phyloP scores from a whole-genome alignment of 257 asterid species.

The Scutellaria barbata region DNA sequence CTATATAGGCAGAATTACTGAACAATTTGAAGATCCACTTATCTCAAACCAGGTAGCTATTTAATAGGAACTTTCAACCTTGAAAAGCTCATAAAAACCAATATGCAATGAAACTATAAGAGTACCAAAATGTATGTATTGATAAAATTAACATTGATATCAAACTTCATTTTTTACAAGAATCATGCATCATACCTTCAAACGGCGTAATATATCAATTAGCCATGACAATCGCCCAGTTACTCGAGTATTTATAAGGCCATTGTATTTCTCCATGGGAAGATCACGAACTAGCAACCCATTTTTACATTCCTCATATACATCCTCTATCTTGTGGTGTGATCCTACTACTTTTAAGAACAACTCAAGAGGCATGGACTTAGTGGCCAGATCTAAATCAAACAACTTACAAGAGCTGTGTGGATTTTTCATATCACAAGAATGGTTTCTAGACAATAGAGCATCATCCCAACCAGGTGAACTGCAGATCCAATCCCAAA shows the following conservation, averaged over 20 bases:
- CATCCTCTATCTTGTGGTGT: slow-evolving; percentile 64
- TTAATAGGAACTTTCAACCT: not conserved
- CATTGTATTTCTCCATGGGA: slow-evolving; percentile 61
- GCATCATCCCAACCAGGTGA: slow-evolving; percentile 61
- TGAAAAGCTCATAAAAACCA: slow-evolving; percentile 23
- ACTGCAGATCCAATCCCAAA: slow-evolving; percentile 71
- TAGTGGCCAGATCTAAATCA: slow-evolving; percentile 66
- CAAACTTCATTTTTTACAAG: slow-evolving; percentile 14
- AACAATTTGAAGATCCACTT: slow-evolving; percentile 27
- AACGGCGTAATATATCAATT: slow-evolving; percentile 70
- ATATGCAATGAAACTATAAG: not conserved
- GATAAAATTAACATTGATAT: slow-evolving; percentile 22
- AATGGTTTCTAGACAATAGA: slow-evolving; percentile 51
- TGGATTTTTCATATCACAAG: slow-evolving; percentile 64
- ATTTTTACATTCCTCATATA: slow-evolving; percentile 67
- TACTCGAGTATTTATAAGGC: slow-evolving; percentile 76
- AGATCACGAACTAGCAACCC: slow-evolving; percentile 80
- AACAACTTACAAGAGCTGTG: slow-evolving; percentile 76
- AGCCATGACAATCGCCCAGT: slow-evolving; percentile 76
- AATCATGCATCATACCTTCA: slow-evolving; percentile 63
- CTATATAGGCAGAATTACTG: slow-evolving; percentile 13
- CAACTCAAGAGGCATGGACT: slow-evolving; percentile 83
- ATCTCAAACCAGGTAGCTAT: slow-evolving; percentile 6
- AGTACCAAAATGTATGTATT: slow-evolving; percentile 13
- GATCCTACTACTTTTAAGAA: slow-evolving; percentile 89